Conservation (phyloP, 345 rosid genomes). For the Excoecaria agallocha region DNA sequence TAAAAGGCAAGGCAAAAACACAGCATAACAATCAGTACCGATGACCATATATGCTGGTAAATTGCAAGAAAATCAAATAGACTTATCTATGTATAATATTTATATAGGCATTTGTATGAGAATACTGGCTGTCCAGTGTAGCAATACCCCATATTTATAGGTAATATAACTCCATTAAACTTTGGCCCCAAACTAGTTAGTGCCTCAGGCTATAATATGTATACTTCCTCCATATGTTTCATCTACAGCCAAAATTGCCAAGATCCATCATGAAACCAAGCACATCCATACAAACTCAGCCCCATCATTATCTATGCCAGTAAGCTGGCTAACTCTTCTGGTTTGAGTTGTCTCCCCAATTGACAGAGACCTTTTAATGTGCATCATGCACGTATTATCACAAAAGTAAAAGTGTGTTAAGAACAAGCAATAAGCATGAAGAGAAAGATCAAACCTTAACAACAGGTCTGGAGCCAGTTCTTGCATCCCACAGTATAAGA, state of each 20-base stretch:
- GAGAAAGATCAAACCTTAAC: slow-evolving; percentile 42
- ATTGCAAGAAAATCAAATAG: background rate
- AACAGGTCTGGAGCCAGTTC: slow-evolving; percentile 49
- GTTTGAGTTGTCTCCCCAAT: background rate
- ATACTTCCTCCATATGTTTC: background rate
- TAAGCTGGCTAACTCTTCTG: background rate
- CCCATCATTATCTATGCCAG: background rate
- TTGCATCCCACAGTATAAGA: slow-evolving; percentile 70
- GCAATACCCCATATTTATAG: background rate
- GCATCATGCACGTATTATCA: background rate
- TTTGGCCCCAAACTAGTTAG: background rate
- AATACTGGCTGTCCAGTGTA: background rate
- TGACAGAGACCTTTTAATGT: background rate
- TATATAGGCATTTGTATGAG: background rate
- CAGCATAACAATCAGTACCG: background rate
- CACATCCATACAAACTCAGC: background rate
- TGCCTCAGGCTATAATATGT: background rate
- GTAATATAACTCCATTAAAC: background rate
- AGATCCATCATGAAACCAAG: background rate
- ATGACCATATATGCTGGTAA: background rate
- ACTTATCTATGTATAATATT: background rate
- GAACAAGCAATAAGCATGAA: background rate
- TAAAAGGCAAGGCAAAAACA: background rate
- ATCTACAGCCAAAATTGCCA: background rate
- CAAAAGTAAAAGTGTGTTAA: background rate